These are phyloP conservation scores for Phytopythium sindhum DNA, from an alignment of 352 stramenopile species.

Conservation along the genomic window DNA sequence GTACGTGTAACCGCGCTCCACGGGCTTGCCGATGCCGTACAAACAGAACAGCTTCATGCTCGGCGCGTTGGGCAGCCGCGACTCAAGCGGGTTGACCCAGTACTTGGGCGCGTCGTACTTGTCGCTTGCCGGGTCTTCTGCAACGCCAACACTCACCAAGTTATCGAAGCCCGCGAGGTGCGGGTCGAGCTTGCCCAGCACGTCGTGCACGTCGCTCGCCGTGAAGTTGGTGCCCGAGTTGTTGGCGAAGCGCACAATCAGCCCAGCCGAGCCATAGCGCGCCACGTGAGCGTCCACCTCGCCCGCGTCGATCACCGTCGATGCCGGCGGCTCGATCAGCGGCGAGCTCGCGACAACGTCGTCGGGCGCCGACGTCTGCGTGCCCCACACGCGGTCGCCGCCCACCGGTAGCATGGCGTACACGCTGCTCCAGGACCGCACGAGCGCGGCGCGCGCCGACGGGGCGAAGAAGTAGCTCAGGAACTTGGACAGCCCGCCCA, in stretches of 20 bases:
- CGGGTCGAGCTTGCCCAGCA: conserved; percentile 45
- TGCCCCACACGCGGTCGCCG: conserved; percentile 88
- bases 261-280: conserved; percentile 44
- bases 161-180: conserved; percentile 42
- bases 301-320: conserved; percentile 23
- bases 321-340: conserved; percentile 23
- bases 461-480: conserved; percentile 78
- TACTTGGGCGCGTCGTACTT: conserved; percentile 63
- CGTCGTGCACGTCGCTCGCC: conserved; percentile 34
- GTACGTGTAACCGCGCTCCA: conserved; percentile 84
- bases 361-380: conserved; percentile 44
- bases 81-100: conserved; percentile 88
- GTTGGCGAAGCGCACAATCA: conserved; percentile 57
- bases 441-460: conserved; percentile 47
- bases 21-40: conserved; percentile 91
- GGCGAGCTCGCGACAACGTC: conserved; percentile 62
- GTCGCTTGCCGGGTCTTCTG: conserved; percentile 35
- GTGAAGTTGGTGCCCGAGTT: conserved; percentile 54
- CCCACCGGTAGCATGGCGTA: conserved; percentile 93
- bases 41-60: conserved; percentile 94
- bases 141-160: conserved; percentile 41
- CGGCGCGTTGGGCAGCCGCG: conserved; percentile 86
- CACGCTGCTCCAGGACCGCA: conserved; percentile 78
- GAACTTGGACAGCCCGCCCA: conserved; percentile 84
- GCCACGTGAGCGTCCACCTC: conserved; percentile 42